Evolutionary conservation across 208 protist species (phyloP).

Genomic region (Balamuthia mandrillaris): DNA sequence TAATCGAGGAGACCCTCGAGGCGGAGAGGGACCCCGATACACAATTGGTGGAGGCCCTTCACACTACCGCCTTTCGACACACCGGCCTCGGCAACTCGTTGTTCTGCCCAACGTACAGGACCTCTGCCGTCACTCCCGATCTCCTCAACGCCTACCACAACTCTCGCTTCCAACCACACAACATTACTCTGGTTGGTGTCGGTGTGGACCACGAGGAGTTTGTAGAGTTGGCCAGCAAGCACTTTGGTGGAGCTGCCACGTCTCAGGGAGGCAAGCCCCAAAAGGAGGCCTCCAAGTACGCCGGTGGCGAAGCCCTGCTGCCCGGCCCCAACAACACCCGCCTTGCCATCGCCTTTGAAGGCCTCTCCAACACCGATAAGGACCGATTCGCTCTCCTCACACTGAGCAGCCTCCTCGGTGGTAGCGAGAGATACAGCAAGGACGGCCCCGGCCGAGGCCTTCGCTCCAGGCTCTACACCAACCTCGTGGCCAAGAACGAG

Average conservation of each 20-base stretch:
- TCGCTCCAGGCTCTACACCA: not conserved
- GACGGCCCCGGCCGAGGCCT: not conserved
- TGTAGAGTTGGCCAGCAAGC: conserved; percentile 21
- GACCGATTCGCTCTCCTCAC: conserved; percentile 28
- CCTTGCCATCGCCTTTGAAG: conserved; percentile 40
- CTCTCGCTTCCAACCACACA: not conserved
- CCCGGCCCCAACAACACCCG: not conserved
- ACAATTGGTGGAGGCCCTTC: conserved; percentile 23
- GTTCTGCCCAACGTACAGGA: conserved; percentile 26
- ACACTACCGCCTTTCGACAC: conserved; percentile 27
- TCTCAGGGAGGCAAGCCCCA: not conserved
- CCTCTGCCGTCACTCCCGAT: not conserved
- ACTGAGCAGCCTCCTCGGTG: conserved; percentile 28
- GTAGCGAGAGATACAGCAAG: not conserved
- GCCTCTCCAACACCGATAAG: not conserved
- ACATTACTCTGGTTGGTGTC: conserved; percentile 34
- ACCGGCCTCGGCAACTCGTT: conserved; percentile 45
- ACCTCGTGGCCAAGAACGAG: not conserved
- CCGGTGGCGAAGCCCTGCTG: conserved; percentile 37
- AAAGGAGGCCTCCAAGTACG: not conserved
- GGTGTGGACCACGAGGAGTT: conserved; percentile 41
- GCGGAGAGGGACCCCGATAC: not conserved
- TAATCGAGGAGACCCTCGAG: not conserved
- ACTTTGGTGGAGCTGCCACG: not conserved
- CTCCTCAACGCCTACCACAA: not conserved